These are phyloP conservation scores for Populus ilicifolia DNA, from an alignment of 345 rosid genomes.

Conservation along the genomic window DNA sequence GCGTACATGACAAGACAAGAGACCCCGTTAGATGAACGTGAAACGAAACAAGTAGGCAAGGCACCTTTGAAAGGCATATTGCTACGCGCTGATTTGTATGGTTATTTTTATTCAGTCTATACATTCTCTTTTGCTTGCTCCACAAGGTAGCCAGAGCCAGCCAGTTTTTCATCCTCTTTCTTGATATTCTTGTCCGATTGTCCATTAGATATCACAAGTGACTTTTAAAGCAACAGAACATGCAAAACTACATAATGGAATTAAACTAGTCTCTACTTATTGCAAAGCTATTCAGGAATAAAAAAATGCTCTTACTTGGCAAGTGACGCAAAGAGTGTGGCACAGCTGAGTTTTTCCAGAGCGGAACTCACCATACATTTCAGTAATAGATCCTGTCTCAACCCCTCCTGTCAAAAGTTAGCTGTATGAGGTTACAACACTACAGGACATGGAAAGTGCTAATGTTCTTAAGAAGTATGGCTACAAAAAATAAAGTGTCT, in stretches of 20 bases:
- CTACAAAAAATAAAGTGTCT: background rate
- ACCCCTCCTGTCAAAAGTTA: constrained; percentile 61
- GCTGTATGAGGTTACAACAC: constrained; percentile 14
- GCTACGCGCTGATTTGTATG: background rate
- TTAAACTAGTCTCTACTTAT: background rate
- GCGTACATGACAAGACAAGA: background rate
- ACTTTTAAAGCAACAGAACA: background rate
- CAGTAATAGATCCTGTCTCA: constrained; percentile 96
- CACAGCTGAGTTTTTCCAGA: constrained; percentile 97
- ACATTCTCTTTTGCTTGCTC: background rate
- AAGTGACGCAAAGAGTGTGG: constrained; percentile 93
- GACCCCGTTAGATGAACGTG: background rate
- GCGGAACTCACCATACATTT: constrained; percentile 93
- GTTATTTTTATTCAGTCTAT: background rate
- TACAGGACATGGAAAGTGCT: background rate
- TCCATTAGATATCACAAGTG: too few relatives aligned
- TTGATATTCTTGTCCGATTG: too few relatives aligned
- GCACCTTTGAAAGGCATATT: background rate
- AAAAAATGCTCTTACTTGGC: constrained; percentile 59
- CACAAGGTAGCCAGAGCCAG: background rate
- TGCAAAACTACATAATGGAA: background rate
- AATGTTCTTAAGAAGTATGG: background rate
- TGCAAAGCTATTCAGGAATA: background rate
- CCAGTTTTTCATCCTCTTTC: too few relatives aligned
- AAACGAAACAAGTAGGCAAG: background rate